Evolutionary conservation across 805 yeast species (phyloP).

Genomic region (Candida coquimbonensis): DNA sequence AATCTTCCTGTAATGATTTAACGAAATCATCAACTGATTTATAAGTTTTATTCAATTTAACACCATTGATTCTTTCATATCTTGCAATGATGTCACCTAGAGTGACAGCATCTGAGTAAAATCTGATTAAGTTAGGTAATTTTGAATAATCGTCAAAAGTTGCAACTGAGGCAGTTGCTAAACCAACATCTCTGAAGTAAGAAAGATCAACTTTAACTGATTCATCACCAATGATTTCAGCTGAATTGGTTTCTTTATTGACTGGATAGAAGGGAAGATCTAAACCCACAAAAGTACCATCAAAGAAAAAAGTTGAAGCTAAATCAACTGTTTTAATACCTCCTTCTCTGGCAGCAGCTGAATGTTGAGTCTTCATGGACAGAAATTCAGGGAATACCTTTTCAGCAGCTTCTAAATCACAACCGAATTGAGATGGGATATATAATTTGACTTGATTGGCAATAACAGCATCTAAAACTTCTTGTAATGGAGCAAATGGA

Average conservation of each 20-base stretch:
- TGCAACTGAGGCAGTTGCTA: constrained; percentile 34
- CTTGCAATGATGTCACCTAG: constrained; percentile 31
- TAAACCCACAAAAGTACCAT: constrained; percentile 19
- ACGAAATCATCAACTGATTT: not conserved
- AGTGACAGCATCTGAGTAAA: constrained; percentile 35
- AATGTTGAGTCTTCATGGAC: constrained; percentile 29
- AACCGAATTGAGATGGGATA: constrained; percentile 58
- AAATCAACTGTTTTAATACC: constrained; percentile 45
- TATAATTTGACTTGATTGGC: constrained; percentile 41
- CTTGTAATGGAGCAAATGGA: constrained; percentile 26
- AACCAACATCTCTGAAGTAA: constrained; percentile 36
- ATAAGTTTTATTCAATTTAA: constrained; percentile 28
- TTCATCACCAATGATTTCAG: constrained; percentile 33
- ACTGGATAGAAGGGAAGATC: constrained; percentile 30
- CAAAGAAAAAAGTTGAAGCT: constrained; percentile 34
- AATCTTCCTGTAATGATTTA: not conserved
- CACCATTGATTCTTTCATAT: constrained; percentile 35
- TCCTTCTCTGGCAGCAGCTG: constrained; percentile 30
- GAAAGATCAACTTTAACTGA: constrained; percentile 30
- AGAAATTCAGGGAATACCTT: constrained; percentile 30
- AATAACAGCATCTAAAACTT: constrained; percentile 33
- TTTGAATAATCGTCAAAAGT: constrained; percentile 27
- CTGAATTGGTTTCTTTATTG: constrained; percentile 22
- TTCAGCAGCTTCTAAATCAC: constrained; percentile 29
- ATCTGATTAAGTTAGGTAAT: constrained; percentile 38